These are phyloP conservation scores for Cryoendolithus antarcticus DNA, from an alignment of 2,329 filamentous ascomycete genomes.

Conservation along the genomic window DNA sequence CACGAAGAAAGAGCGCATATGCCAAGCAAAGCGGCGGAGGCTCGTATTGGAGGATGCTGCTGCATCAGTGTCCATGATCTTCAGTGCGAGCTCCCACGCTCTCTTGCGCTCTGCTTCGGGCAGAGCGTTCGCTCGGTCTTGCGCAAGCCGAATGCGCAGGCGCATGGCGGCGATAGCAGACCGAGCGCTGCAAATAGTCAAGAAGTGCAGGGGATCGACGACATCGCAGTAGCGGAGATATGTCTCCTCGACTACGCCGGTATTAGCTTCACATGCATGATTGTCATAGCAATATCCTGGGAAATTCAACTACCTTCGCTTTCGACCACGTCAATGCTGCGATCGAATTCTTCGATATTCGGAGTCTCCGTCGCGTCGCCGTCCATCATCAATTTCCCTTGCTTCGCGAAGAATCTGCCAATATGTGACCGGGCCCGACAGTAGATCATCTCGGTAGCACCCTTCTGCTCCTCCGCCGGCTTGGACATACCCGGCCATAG, in stretches of 20 bases:
- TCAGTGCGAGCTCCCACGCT: slow-evolving; percentile 19
- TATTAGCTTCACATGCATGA: too few relatives aligned
- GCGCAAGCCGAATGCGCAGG: slow-evolving; percentile 23
- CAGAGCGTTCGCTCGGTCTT: too few relatives aligned
- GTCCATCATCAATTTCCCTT: too few relatives aligned
- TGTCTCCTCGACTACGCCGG: slow-evolving; percentile 26
- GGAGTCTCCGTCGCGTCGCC: too few relatives aligned
- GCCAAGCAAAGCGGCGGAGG: slow-evolving; percentile 39
- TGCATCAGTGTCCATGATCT: slow-evolving; percentile 30
- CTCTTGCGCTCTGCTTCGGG: too few relatives aligned
- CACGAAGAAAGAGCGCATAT: slow-evolving; percentile 39
- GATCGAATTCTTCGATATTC: too few relatives aligned
- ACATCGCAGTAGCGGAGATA: slow-evolving; percentile 35
- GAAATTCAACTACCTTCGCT: too few relatives aligned
- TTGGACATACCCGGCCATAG: slow-evolving; percentile 32
- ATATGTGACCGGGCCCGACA: slow-evolving; percentile 31
- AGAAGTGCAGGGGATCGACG: slow-evolving; percentile 30
- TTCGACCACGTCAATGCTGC: too few relatives aligned
- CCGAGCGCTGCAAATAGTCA: slow-evolving; percentile 33
- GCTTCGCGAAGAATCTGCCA: slow-evolving; percentile 10
- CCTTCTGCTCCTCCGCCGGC: slow-evolving; percentile 36
- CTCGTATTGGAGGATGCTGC: slow-evolving; percentile 27
- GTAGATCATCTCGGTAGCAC: slow-evolving; percentile 42
- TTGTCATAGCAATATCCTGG: too few relatives aligned
- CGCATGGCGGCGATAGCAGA: slow-evolving; percentile 32